phyloP scores from a whole-genome alignment of 1,284 basidiomycete genomes.

The Marasmius sp. region DNA sequence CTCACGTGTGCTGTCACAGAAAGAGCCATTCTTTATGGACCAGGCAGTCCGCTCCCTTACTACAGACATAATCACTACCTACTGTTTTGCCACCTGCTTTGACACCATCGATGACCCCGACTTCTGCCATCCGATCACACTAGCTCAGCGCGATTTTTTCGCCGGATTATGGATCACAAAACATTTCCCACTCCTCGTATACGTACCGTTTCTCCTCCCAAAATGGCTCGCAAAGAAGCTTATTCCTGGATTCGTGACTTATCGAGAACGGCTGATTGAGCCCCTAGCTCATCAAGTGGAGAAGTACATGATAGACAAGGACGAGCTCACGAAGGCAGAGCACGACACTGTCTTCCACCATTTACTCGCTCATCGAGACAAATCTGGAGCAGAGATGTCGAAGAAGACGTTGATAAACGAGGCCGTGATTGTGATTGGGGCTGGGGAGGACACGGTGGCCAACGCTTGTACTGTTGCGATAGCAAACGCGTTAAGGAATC shows the following conservation, averaged over 20 bases:
- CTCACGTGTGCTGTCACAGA: neutral
- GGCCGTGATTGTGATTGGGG: constrained; percentile 27
- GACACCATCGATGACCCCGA: constrained; percentile 1
- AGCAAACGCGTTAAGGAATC: constrained; percentile 18
- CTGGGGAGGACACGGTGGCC: constrained; percentile 32
- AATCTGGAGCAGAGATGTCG: constrained; percentile 5
- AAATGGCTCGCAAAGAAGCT: neutral
- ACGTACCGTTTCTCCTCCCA: neutral
- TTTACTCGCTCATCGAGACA: constrained; percentile 18
- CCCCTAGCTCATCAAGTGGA: constrained; percentile 32
- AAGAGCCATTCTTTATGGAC: constrained; percentile 7
- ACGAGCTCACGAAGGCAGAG: constrained; percentile 16
- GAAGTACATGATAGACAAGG: constrained; percentile 27
- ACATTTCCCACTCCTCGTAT: neutral
- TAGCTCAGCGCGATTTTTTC: neutral
- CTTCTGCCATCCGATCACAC: neutral
- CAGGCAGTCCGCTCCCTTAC: constrained; percentile 12
- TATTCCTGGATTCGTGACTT: neutral
- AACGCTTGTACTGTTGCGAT: constrained; percentile 24
- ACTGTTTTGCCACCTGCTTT: constrained; percentile 12
- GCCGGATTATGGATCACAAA: neutral
- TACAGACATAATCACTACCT: constrained; percentile 14
- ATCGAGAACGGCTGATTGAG: constrained; percentile 1
- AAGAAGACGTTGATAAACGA: constrained; percentile 24
- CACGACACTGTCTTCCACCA: constrained; percentile 30